Evolutionary conservation across 176 grass and related monocot genomes (phyloP), one percentile per base, ranked within the genome.

Genomic region (Cocos nucifera): DNA sequence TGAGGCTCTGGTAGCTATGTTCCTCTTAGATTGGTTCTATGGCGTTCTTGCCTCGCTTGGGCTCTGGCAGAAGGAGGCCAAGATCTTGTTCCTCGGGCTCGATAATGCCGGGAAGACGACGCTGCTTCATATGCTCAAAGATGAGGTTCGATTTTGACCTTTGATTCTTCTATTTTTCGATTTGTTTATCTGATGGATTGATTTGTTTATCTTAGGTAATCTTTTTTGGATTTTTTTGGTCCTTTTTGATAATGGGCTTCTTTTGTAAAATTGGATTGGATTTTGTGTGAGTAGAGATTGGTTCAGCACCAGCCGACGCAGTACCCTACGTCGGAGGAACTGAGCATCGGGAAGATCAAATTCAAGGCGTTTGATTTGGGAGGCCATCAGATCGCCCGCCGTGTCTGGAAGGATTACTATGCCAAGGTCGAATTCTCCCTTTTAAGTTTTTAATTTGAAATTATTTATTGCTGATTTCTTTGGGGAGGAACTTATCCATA

Each of bases 341-440:
- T 94, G 58, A 88, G 77, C 57, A 85, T 94, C 1, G 89, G 84
- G 32, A 94, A 84, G 59, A 94, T 94, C 49, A 94, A 94, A 63
- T 94, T 94, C 71, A 94, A 94, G 74, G 89, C 84, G 4, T 94
- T 94, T 64, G 89, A 94, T 82, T 73, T 94, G 58, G 89, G 89
- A 62, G 89, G 89, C 17, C 89, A 94, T 88, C 89, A 94, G 69
- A 94, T 94, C 56, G 89, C 89, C 12, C 89, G 89, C 3, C 89
- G 89, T 71, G 89, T 95, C 50, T 95, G 89, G 89, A 95, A 95
- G 75, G 89, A 95, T 73, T 95, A 95, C 68, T 95, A 95, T 70
- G 89, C 89, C 49, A 95, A 95, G 84, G 89, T 87, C 21, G 29
- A 54, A 27, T 32, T 65, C 77, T 65, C 14, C 80, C 35, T 50